Base-by-base conservation (phyloP, 805 yeast genomes). In the Zygoascus flipseniorum region DNA sequence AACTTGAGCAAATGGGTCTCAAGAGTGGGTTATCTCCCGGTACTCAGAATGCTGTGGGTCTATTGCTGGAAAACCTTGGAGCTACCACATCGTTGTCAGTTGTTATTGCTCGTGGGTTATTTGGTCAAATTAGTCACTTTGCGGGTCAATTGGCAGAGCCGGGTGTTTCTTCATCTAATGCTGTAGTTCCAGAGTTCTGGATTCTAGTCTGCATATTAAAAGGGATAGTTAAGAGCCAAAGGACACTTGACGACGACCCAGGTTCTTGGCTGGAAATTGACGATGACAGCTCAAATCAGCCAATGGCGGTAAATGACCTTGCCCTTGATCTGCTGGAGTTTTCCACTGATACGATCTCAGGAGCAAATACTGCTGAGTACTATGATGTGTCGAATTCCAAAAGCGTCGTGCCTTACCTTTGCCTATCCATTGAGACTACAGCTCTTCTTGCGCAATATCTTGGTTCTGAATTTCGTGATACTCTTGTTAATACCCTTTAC, bases 401-500 rank as follows among this genome's bases (percentile, higher is more conserved):
- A 47, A 39, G 55, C 28, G 47, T 20, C 3, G 44, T 20, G 28
- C 52, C 35, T 8, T 18, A 49, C 13, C 42, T 55, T 31, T 58
- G 56, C 45, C 47, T 53, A 23, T 53, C 62, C 31, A 54, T 67
- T 37, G 54, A 60, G 23, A 61, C 61, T 9, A 16, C 61, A 19
- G 41, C 64, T 14, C 47, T 54, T 0, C 53, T 57, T 16, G 58
- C 65, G 1, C 50, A 52, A 11, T 48, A 58, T 23, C 35, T 65
- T 56, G 71, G 71, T 1, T 51, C 58, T 0, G 75, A 70, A 1
- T 80, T 82, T 60, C 61, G 75, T 43, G 72, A 72, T 16, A 85
- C 85, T 54, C 67, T 92, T 32, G 78, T 87, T 56, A 95, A 88
- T 56, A 75, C 77, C 53, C 65, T 93, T 8, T 87, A 81, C 59